These are phyloP conservation scores for Avicennia marina DNA, from an alignment of 257 asterid genomes.

Conservation along the genomic window DNA sequence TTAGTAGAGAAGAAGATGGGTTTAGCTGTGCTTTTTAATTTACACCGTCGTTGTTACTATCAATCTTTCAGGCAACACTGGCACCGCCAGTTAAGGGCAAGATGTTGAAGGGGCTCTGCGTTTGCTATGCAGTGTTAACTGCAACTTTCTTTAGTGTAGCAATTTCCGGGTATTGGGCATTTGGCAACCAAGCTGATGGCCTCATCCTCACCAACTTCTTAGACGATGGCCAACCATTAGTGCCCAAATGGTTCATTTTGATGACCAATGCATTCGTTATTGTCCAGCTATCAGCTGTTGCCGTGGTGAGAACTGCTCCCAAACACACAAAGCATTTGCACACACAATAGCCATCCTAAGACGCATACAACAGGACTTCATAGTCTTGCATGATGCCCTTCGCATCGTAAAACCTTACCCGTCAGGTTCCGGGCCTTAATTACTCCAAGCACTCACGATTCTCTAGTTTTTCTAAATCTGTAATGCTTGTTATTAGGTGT, in stretches of 20 bases:
- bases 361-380: too few relatives aligned
- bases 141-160: conserved; percentile 75
- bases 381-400: too few relatives aligned
- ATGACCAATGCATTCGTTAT: conserved; percentile 67
- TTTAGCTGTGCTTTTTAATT: neutral
- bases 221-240: conserved; percentile 41
- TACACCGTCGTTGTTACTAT: neutral
- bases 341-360: too few relatives aligned
- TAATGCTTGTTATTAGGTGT: too few relatives aligned
- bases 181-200: conserved; percentile 61
- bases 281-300: conserved; percentile 87
- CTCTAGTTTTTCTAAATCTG: too few relatives aligned
- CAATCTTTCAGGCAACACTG: conserved; percentile 56
- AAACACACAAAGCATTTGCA: too few relatives aligned
- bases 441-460: too few relatives aligned
- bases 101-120: conserved; percentile 82
- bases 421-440: too few relatives aligned
- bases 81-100: conserved; percentile 91
- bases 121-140: conserved; percentile 59
- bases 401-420: too few relatives aligned
- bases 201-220: conserved; percentile 66
- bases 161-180: conserved; percentile 90
- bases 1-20: neutral
- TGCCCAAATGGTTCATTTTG: conserved; percentile 69
- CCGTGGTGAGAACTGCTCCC: conserved; percentile 46